phyloP scores from a whole-genome alignment of 2,329 filamentous ascomycete genomes.

The Xylaria polymorpha region DNA sequence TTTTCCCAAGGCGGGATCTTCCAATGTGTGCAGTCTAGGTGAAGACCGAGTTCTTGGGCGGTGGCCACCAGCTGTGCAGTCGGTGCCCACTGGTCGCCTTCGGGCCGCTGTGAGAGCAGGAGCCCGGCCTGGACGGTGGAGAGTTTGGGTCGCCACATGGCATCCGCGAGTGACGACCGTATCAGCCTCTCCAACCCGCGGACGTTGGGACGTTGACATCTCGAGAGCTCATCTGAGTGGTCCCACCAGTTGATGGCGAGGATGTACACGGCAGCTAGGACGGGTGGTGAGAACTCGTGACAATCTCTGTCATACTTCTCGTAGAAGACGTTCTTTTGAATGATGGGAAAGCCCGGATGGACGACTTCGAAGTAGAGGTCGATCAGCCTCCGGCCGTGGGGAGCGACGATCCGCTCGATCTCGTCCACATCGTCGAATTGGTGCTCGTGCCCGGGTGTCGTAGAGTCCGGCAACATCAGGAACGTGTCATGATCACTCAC shows the following conservation, averaged over 20 bases:
- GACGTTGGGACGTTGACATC: slow-evolving; percentile 76
- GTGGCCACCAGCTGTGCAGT: slow-evolving; percentile 90
- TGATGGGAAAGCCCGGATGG: slow-evolving; percentile 83
- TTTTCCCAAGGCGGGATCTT: slow-evolving; percentile 90
- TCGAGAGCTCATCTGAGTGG: slow-evolving; percentile 73
- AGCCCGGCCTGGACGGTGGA: slow-evolving; percentile 83
- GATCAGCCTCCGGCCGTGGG: slow-evolving; percentile 80
- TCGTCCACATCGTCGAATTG: slow-evolving; percentile 74
- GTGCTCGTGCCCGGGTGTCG: slow-evolving; percentile 77
- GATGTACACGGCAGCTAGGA: slow-evolving; percentile 85
- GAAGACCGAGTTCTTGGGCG: slow-evolving; percentile 86
- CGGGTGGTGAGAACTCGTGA: slow-evolving; percentile 78
- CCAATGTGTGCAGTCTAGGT: slow-evolving; percentile 88
- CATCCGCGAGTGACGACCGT: slow-evolving; percentile 76
- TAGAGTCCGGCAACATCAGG: slow-evolving; percentile 79
- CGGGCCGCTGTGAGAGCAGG: slow-evolving; percentile 78
- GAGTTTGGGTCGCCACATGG: slow-evolving; percentile 84
- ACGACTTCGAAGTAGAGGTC: slow-evolving; percentile 85
- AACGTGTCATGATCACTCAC: slow-evolving; percentile 84
- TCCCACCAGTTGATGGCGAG: slow-evolving; percentile 91
- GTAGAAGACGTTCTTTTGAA: slow-evolving; percentile 83
- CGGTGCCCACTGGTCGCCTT: slow-evolving; percentile 83
- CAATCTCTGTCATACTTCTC: slow-evolving; percentile 81
- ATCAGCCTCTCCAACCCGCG: slow-evolving; percentile 78
- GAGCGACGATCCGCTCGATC: slow-evolving; percentile 80